Evolutionary conservation across 1,284 basidiomycete species (phyloP), one percentile per base, ranked within the genome.

Genomic region (Ustilago tritici): DNA sequence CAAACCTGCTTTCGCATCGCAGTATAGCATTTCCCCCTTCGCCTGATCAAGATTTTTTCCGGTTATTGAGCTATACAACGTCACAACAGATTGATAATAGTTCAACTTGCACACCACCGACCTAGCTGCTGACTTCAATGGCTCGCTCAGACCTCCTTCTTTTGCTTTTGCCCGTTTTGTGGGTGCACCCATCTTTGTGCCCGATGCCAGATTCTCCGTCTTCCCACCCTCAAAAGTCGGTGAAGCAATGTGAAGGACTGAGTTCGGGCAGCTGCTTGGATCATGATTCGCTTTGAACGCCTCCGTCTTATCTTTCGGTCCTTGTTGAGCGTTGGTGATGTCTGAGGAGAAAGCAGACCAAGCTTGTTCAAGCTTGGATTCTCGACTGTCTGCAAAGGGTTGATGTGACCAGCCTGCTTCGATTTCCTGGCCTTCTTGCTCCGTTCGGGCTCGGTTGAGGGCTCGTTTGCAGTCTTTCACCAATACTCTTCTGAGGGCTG

Each of bases 181-280:
- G 1, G 75, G 56, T 5, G 75, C 75, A 31, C 75, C 75, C 61
- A 73, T 61, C 52, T 60, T 70, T 1, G 64, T 77, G 0, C 75
- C 75, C 4, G 46, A 52, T 31, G 64, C 75, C 0, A 77, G 52
- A 19, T 73, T 73, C 56, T 76, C 74, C 15, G 36, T 52, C 34
- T 56, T 66, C 0, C 57, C 64, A 38, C 40, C 2, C 4, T 28
- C 17, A 8, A 58, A 7, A 0, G 7, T n/a, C 1, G 57, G 17
- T 10, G 38, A 38, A 15, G 47, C 15, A 19, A 73, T 43, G 40
- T 38, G 57, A 1, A 76, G 57, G 10, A 76, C 9, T 10, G 73
- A 76, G 9, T 62, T 65, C 23, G 67, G 61, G n/a, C 67, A 70
- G 28, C 55, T 61, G 2, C 47, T 58, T 7, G 73, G 73, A 15